Conservation (phyloP, 2,329 filamentous ascomycete species). For the Hypoxylon sp. region DNA sequence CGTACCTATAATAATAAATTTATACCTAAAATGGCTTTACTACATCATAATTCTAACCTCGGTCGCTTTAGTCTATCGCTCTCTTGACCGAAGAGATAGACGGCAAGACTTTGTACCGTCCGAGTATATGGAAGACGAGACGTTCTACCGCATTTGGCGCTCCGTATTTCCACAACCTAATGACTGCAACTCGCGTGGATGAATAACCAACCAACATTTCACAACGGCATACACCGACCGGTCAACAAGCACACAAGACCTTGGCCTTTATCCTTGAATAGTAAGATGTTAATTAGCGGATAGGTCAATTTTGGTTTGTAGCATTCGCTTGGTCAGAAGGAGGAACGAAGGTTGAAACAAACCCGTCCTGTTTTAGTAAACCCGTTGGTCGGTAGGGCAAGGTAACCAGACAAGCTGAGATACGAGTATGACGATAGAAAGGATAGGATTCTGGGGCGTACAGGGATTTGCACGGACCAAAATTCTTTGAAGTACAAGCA, state of each 20-base stretch:
- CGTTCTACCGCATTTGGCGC: constrained; percentile 36
- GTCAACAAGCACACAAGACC: constrained; percentile 18
- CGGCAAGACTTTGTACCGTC: constrained; percentile 13
- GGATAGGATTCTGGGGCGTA: constrained; percentile 27
- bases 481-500: constrained; percentile 40
- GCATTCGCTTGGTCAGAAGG: constrained; percentile 37
- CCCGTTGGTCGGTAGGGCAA: constrained; percentile 40
- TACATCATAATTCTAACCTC: neutral
- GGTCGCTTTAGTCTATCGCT: constrained; percentile 12
- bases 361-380: constrained; percentile 46
- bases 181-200: constrained; percentile 20
- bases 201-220: constrained; percentile 23
- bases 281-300: constrained; percentile 20
- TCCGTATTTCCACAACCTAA: constrained; percentile 24
- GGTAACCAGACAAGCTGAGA: constrained; percentile 34
- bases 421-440: constrained; percentile 33
- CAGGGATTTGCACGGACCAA: constrained; percentile 47
- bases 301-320: constrained; percentile 28
- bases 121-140: constrained; percentile 11
- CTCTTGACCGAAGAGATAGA: constrained; percentile 11
- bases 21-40: constrained; percentile 4
- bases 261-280: constrained; percentile 20
- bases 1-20: neutral
- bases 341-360: constrained; percentile 46
- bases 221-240: constrained; percentile 31